Base-by-base conservation (phyloP, 768 basidiomycete genomes). In the Sporobolomyces pararoseus region DNA sequence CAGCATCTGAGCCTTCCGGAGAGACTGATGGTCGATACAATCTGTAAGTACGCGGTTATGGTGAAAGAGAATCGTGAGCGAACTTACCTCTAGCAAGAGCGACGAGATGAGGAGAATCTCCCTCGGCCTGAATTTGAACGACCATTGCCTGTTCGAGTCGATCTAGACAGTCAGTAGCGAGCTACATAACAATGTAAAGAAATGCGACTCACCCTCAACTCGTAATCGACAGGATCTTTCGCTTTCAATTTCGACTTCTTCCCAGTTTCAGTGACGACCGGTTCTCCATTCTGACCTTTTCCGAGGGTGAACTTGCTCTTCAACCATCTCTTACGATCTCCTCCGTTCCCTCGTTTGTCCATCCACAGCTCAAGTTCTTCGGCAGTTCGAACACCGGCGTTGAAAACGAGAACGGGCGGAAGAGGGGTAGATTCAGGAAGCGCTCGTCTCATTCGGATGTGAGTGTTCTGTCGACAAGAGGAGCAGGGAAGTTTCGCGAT, bases 401-500 rank as follows among this genome's bases (percentile, higher is more conserved):
- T 98, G 72, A 99, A 79, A 0, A 89, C 87, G 16, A 99, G 81
- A 25, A 97, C 83, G 0, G 91, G 88, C 0, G 96, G 96, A 1
- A 97, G 81, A 62, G 66, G 58, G 19, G 65, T 25, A 10, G 27
- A 19, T 64, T 87, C 85, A 49, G 86, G 63, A 42, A 88, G 86
- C 2, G 86, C 86, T 17, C 89, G 86, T 47, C 84, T 83, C 39
- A 86, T 87, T 46, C 86, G 84, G 70, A 95, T 89, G 19, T 83
- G 87, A 3, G 88, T 80, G 75, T 89, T 86, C 44, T 87, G 86
- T 78, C 87, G 89, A 82, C 95, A 98, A 3, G 82, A 83, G 70
- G 86, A 86, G 78, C 96, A 99, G 12, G 86, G 88, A 9, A 90
- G 88, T 79, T 91, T 94, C 77, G 94, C 90, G 25, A 86, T 84